Evolutionary conservation across 1,284 basidiomycete species (phyloP), one percentile per base, ranked within the genome.

Genomic region (Afroboletus lepidellus): DNA sequence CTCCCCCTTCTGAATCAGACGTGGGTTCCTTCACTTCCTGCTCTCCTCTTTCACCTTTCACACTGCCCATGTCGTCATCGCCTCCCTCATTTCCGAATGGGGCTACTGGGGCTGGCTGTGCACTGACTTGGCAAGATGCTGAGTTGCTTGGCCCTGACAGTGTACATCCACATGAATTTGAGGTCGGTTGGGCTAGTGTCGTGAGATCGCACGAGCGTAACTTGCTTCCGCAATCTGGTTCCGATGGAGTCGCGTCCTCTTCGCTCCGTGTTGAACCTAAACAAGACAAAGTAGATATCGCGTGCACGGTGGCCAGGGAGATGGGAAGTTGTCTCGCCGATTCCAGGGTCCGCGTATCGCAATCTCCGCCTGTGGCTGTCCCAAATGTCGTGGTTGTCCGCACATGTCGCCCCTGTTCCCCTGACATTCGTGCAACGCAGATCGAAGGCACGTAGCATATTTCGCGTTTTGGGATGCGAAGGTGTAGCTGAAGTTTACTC

Each of bases 351-450:
- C 24, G 12, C 5, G 36, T 48, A 25, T 46, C 33, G 9, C 41
- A 41, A 21, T 39, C 45, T 20, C 42, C 56, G 9, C 48, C 56
- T 33, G 34, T 24, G n/a, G 36, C 38, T 36, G 54, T n/a, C 15
- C 33, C 62, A 41, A 49, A 59, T 27, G 50, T 53, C 5, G 64
- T 80, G 27, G 73, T 83, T 2, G 77, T 86, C 37, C 77, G 77
- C 64, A 84, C 85, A 45, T 80, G 79, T 58, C 72, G 77, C 55
- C 82, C 83, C 20, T 83, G 80, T 67, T 71, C 68, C 9, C 84
- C 83, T 38, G 70, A 80, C 38, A 78, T 88, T 52, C 78, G 71
- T 60, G 84, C 83, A 39, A 85, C 80, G 3, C 78, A 83, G 60
- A 67, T 85, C 44, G 85, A 87, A 78, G 85, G 86, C 84, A 54